Percentiles rank a stretch among this genome's conserved stretches.
Evolutionary conservation across 2,329 filamentous ascomycete genomes (phyloP).

Genomic region (Orbilia oligospora): DNA sequence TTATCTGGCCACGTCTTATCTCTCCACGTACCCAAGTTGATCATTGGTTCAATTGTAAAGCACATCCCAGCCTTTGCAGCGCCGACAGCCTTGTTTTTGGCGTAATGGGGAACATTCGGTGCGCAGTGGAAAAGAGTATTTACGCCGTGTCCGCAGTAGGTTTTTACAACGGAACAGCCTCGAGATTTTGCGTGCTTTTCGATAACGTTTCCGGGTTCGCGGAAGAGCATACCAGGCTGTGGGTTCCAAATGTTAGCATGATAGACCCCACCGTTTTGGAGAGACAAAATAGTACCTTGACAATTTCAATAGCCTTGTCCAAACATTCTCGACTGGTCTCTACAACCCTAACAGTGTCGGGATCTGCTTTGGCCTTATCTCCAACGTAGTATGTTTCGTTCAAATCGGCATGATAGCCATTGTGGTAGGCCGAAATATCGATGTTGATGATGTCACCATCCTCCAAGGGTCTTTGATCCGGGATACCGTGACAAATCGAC

Average conservation of each 20-base stretch:
- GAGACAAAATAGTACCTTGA: constrained; percentile 72
- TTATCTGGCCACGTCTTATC: constrained; percentile 99
- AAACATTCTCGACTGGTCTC: constrained; percentile 91
- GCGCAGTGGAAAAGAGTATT: constrained; percentile 93
- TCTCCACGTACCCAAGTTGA: constrained; percentile 88
- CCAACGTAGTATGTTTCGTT: constrained; percentile 99
- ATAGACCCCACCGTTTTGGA: neutral
- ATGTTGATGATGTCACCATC: constrained; percentile 98
- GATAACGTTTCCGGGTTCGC: constrained; percentile 93
- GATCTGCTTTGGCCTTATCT: constrained; percentile 84
- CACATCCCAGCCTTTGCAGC: constrained; percentile 97
- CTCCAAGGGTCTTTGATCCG: constrained; percentile 85
- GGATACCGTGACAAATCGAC: constrained; percentile 98
- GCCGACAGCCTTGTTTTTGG: constrained; percentile 97
- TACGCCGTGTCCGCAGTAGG: constrained; percentile 96
- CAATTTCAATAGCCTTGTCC: constrained; percentile 88
- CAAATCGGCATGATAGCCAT: constrained; percentile 93
- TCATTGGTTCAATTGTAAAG: constrained; percentile 99
- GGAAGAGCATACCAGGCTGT: constrained; percentile 85
- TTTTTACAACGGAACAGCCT: constrained; percentile 91
- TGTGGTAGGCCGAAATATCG: constrained; percentile 93
- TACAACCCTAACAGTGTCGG: constrained; percentile 89
- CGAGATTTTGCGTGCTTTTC: constrained; percentile 92
- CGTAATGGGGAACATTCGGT: constrained; percentile 96
- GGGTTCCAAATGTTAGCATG: neutral